Evolutionary conservation across 1,284 basidiomycete genomes (phyloP), one percentile per base, ranked within the genome.

Genomic region (Ustilago tritici): DNA sequence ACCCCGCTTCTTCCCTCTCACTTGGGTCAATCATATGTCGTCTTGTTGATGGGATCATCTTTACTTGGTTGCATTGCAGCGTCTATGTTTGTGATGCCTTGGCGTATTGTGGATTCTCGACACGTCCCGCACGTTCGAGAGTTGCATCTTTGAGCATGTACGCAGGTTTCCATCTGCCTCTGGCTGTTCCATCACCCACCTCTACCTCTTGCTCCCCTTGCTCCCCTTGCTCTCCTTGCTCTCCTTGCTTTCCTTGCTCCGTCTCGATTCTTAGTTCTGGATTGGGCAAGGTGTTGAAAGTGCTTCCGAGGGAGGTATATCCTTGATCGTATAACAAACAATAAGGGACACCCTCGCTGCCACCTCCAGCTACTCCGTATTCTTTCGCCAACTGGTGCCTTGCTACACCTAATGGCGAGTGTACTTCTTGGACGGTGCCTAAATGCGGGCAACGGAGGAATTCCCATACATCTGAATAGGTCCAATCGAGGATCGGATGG

Each of bases 401-500:
- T 0, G 17, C 4, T 34, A 59, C 46, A 0, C 80, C 77, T 92
- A 71, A 28, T 4, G 47, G 52, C 5, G 23, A 28, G 23, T 28
- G 0, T 3, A 11, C 19, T 1, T 77, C 70, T 2, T 46, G n/a
- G 17, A 9, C 1, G 41, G 41, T 8, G 41, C 92, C 12, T 7
- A 98, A 90, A 2, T 91, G 85, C 10, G 96, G 88, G 66, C 89
- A 88, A 8, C 92, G 89, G 41, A 99, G 88, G 87, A 96, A 99
- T 1, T 88, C 87, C 97, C 97, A 99, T 2, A 99, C 91, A 71
- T 97, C 91, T 2, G 87, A 84, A 87, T 99, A 99, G 0, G 90
- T 89, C 96, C 96, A 99, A 84, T 98, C 92, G 57, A 99, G 92
- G 80, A 99, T 93, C 0, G 97, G 96, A 85, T 99, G 96, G 34